A percentile compares a stretch with the other conserved stretches of the same genome.
Conservation (phyloP, 805 yeast genomes). For the Saturnispora saitoi region DNA sequence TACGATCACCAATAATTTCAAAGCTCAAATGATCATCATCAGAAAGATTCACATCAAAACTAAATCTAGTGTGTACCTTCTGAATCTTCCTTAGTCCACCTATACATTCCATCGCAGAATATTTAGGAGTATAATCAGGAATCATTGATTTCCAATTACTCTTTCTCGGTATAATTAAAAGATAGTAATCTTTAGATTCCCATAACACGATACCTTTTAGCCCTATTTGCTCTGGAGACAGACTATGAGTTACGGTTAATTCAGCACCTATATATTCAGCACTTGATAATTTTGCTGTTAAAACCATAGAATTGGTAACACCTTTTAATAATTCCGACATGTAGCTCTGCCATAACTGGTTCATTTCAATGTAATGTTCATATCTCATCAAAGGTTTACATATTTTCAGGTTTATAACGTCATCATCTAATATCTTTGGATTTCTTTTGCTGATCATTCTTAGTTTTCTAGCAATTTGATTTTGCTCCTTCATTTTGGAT, state of each 20-base stretch:
- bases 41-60: slow-evolving; percentile 29
- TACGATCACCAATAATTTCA: slow-evolving; percentile 69
- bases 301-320: slow-evolving; percentile 18
- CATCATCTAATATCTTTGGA: slow-evolving; percentile 16
- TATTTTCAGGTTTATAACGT: slow-evolving; percentile 17
- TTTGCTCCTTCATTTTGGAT: slow-evolving; percentile 32
- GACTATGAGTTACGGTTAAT: slow-evolving; percentile 49
- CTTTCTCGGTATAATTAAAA: slow-evolving; percentile 45
- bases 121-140: slow-evolving; percentile 12
- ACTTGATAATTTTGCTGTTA: slow-evolving; percentile 53
- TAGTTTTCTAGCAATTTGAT: slow-evolving; percentile 30
- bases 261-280: slow-evolving; percentile 80
- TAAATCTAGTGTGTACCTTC: slow-evolving; percentile 60
- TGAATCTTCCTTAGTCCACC: slow-evolving; percentile 64
- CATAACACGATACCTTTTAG: slow-evolving; percentile 68
- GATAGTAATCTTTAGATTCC: slow-evolving; percentile 71
- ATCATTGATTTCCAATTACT: slow-evolving; percentile 30
- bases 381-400: slow-evolving; percentile 28
- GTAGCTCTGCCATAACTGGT: slow-evolving; percentile 68
- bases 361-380: slow-evolving; percentile 45
- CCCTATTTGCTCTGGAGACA: slow-evolving; percentile 51
- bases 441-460: slow-evolving; percentile 21
- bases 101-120: slow-evolving; percentile 26
- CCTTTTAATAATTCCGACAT: slow-evolving; percentile 44
- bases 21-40: slow-evolving; percentile 33